Evolutionary conservation across 1,284 basidiomycete species (phyloP).

Genomic region (Sutorius eximius): DNA sequence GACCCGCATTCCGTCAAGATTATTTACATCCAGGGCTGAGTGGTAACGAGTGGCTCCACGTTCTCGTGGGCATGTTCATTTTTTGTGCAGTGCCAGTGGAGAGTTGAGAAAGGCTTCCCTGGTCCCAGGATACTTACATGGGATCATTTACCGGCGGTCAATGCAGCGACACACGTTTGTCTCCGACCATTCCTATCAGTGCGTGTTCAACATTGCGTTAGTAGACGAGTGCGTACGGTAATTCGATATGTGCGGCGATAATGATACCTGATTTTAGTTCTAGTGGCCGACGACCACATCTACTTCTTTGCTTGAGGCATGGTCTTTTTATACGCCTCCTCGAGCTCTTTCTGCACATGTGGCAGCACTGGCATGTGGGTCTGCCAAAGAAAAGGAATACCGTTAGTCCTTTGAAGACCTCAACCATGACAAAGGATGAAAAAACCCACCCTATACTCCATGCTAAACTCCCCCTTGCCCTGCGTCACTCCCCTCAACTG

Average conservation of each 20-base stretch:
- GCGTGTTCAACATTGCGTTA: conserved; percentile 8
- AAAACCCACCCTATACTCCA: conserved; percentile 85
- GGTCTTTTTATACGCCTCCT: conserved; percentile 53
- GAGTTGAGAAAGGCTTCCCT: no score
- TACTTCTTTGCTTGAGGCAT: conserved; percentile 58
- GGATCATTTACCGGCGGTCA: no score
- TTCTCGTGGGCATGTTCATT: no score
- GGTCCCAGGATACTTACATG: no score
- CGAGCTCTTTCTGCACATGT: conserved; percentile 82
- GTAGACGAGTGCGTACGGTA: conserved; percentile 12
- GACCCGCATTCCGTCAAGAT: no score
- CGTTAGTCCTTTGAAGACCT: not conserved
- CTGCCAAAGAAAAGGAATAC: conserved; percentile 37
- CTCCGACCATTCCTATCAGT: not conserved
- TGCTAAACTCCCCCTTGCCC: conserved; percentile 94
- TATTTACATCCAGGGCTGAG: no score
- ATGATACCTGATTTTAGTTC: not conserved
- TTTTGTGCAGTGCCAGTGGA: no score
- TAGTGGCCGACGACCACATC: conserved; percentile 15
- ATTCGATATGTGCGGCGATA: conserved; percentile 10
- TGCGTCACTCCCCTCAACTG: conserved; percentile 92
- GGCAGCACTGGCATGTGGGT: conserved; percentile 86
- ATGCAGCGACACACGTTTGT: not conserved
- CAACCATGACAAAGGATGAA: not conserved
- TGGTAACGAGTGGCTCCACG: no score